phyloP scores from a whole-genome alignment of 257 asterid species.

The Plantago elongata region DNA sequence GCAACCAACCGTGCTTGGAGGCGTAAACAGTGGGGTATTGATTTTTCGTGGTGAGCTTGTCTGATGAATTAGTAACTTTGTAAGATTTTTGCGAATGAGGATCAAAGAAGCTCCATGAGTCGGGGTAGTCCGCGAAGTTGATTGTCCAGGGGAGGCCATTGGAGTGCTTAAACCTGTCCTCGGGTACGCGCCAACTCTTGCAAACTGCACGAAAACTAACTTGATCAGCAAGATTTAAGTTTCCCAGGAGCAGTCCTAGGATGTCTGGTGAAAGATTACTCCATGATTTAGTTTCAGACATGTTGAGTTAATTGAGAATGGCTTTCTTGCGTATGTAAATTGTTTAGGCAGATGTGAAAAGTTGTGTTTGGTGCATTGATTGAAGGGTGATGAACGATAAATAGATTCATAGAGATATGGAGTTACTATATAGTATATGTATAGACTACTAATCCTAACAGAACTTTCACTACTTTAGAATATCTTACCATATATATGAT shows the following conservation, averaged over 20 bases:
- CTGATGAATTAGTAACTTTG: not conserved
- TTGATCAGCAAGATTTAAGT: not conserved
- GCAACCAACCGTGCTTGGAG: conserved; percentile 1
- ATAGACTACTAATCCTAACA: too few species aligned
- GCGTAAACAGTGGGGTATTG: not conserved
- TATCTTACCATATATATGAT: too few species aligned
- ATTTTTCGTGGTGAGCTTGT: not conserved
- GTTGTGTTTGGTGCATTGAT: too few species aligned
- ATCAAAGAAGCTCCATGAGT: not conserved
- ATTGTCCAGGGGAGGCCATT: conserved; percentile 1
- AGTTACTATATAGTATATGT: too few species aligned
- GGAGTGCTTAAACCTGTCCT: not conserved
- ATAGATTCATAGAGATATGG: too few species aligned
- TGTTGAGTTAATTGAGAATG: too few species aligned
- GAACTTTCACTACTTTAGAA: too few species aligned
- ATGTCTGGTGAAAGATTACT: not conserved
- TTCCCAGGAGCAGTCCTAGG: not conserved
- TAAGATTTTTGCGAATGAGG: not conserved
- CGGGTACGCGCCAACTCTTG: not conserved
- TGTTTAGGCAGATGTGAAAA: too few species aligned
- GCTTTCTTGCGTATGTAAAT: too few species aligned
- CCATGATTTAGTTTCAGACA: not conserved
- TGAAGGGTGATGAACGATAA: too few species aligned
- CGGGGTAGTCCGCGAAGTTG: not conserved
- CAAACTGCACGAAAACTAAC: not conserved